Evolutionary conservation across 208 protist genomes (phyloP).

Genomic region (Sergeia podlipaevii): DNA sequence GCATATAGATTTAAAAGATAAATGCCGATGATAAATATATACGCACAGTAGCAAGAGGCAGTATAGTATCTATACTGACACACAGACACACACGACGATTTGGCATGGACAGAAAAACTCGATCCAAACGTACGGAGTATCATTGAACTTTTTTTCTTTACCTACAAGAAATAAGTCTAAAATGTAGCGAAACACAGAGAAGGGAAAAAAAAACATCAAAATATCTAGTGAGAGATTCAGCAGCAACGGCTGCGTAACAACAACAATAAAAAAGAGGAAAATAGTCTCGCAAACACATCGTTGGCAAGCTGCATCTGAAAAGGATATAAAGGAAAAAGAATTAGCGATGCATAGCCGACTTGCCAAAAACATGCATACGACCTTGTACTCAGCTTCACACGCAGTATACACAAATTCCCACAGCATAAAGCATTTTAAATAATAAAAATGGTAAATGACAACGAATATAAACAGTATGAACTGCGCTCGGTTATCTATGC

Average conservation of each 20-base stretch:
- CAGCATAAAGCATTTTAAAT: neutral
- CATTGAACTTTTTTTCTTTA: no score
- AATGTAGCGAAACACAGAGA: constrained; percentile 8
- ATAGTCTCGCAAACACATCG: neutral
- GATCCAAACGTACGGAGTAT: no score
- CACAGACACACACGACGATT: no score
- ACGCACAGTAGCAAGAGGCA: no score
- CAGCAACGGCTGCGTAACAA: neutral
- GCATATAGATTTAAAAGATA: no score
- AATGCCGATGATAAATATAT: no score
- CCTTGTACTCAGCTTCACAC: neutral
- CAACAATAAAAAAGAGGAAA: constrained; percentile 7
- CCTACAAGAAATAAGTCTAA: no score
- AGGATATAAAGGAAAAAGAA: constrained; percentile 13
- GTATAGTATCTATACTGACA: no score
- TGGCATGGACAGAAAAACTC: no score
- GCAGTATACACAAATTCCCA: neutral
- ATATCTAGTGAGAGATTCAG: neutral
- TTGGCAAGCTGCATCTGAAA: constrained; percentile 2
- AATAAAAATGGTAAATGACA: neutral
- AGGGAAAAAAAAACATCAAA: constrained; percentile 1
- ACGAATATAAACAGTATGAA: neutral
- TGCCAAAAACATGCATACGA: neutral
- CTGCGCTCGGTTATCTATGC: no score
- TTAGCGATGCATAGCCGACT: neutral